A percentile compares a stretch with the other conserved stretches of the same genome.
Evolutionary conservation across 2,329 filamentous ascomycete species (phyloP).

Genomic region (Fusarium sp.): DNA sequence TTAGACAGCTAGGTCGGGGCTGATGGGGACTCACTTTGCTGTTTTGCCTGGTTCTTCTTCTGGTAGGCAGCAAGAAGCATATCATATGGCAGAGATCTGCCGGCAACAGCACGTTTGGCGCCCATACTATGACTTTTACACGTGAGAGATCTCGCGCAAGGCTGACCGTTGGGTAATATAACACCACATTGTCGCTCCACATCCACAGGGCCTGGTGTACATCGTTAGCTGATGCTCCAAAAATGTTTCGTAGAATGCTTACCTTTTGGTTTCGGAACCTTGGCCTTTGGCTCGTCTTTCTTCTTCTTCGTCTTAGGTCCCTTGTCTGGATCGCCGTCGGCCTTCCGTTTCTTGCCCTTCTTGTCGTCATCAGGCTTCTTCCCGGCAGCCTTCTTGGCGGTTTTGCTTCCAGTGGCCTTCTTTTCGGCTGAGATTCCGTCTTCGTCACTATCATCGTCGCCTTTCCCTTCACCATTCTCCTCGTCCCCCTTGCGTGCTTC

Average conservation of each 20-base stretch:
- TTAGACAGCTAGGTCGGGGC: not conserved
- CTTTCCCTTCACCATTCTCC: constrained; percentile 57
- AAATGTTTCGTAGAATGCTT: constrained; percentile 16
- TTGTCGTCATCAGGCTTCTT: constrained; percentile 72
- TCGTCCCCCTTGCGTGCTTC: constrained; percentile 62
- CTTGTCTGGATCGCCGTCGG: constrained; percentile 78
- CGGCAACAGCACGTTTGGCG: constrained; percentile 86
- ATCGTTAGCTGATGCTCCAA: constrained; percentile 24
- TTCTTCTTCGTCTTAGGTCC: constrained; percentile 90
- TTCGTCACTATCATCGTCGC: constrained; percentile 58
- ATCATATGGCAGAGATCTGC: constrained; percentile 87
- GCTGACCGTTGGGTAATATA: constrained; percentile 80
- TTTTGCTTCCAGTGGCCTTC: constrained; percentile 53
- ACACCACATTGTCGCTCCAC: constrained; percentile 95
- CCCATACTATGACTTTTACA: constrained; percentile 98
- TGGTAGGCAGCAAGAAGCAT: constrained; percentile 88
- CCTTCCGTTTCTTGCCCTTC: constrained; percentile 80
- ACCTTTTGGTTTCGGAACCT: constrained; percentile 84
- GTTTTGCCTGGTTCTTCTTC: constrained; percentile 98
- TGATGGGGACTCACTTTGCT: constrained; percentile 75
- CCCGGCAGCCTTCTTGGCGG: constrained; percentile 68
- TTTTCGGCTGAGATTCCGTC: constrained; percentile 55
- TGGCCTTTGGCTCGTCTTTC: constrained; percentile 88
- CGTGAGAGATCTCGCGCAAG: constrained; percentile 86
- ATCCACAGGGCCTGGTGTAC: constrained; percentile 75